Conservation (phyloP, 2,329 filamentous ascomycete species). For the Xenoacremonium recifei region DNA sequence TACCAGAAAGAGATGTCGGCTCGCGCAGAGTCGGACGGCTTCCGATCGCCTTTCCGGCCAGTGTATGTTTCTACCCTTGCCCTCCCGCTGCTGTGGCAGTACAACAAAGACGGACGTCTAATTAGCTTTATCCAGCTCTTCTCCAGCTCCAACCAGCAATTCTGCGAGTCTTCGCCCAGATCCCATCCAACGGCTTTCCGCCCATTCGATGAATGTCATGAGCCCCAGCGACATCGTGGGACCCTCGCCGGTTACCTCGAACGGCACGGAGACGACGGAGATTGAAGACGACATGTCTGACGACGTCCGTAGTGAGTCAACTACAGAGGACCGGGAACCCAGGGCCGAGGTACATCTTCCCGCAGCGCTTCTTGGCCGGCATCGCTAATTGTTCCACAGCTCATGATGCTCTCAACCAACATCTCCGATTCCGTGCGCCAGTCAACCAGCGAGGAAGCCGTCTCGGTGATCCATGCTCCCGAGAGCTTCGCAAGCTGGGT, state of each 20-base stretch:
- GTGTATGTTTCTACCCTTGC: constrained; percentile 42
- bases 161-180: constrained; percentile 51
- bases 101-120: too few species aligned
- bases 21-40: constrained; percentile 50
- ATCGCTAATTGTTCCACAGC: constrained; percentile 31
- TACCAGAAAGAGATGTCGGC: constrained; percentile 53
- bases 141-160: constrained; percentile 37
- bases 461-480: constrained; percentile 90
- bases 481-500: constrained; percentile 82
- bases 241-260: constrained; percentile 82
- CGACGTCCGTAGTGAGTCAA: constrained; percentile 43
- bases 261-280: constrained; percentile 78
- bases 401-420: constrained; percentile 55
- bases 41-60: constrained; percentile 48
- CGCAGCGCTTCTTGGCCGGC: too few species aligned
- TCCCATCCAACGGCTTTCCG: constrained; percentile 47
- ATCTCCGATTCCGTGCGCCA: constrained; percentile 57
- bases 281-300: constrained; percentile 76
- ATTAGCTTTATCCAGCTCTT: constrained; percentile 28
- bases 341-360: too few species aligned
- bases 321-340: too few species aligned
- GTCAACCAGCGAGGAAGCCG: constrained; percentile 69
- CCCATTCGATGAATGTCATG: constrained; percentile 54
- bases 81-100: too few species aligned
- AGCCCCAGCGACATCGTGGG: constrained; percentile 71